Base-by-base conservation (phyloP, 176 grass and related monocot genomes). In the Chloris gayana region DNA sequence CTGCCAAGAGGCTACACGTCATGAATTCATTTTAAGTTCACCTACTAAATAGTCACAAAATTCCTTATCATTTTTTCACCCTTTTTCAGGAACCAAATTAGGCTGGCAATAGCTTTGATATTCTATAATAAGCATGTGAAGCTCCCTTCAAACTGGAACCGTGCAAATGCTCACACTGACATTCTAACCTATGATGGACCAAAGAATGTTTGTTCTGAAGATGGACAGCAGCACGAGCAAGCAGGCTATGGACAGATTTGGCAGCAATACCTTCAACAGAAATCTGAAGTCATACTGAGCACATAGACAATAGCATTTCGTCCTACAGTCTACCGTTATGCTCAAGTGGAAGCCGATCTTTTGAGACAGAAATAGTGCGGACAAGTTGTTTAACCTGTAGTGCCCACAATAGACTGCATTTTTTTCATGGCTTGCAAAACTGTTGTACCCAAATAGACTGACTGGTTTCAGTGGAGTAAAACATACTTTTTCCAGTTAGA, bases 131-230 rank as follows among this genome's bases (percentile, higher is more conserved):
- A 89, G 70, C 84, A 98, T 91, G 58, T 82, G 33, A 93, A 89
- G 66, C 88, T 95, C 73, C 88, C 96, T 74, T 76, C 72, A 19
- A 85, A 70, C 51, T 98, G 96, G 92, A 89, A 85, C 76, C 79
- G 84, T 6, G 25, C 53, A 74, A 57, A 75, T 33, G 84, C 50
- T 77, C 46, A 84, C 47, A 32, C 66, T 0, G 82, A 93, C 27
- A 74, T 95, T 67, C 69, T 89, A 32, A 38, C 56, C 30, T 93
- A 87, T 37, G 92, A 98, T 39, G 96, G 96, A 7, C 96, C 96
- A 2, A 89, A 67, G 75, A 93, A 44, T n/a, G 63, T 87, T 56
- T 95, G 96, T 62, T 73, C 64, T 38, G 58, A 83, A 75, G 71
- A 83, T 62, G 83, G 76, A 27, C 75, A 19, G 39, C 64, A 88